Evolutionary conservation across 2,329 filamentous ascomycete species (phyloP).

Genomic region (Colletotrichum sp.): DNA sequence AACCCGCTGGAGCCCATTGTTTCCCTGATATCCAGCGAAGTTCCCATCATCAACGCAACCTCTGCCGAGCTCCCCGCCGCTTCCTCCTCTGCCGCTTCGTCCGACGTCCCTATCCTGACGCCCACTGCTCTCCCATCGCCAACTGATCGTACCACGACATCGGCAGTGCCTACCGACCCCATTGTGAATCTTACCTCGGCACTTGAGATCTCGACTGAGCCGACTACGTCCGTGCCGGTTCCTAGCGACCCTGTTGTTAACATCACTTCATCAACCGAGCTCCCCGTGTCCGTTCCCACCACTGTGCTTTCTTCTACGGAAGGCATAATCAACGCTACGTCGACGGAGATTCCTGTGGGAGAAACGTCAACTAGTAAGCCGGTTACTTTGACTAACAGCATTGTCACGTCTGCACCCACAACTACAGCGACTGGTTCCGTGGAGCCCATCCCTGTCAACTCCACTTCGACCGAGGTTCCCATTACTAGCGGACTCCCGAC

Average conservation of each 20-base stretch:
- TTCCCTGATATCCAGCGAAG: constrained; percentile 10
- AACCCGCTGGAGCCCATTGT: constrained; percentile 18
- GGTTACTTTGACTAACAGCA: not conserved
- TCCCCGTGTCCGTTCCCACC: not conserved
- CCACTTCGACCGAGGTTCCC: not conserved
- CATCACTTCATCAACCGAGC: constrained; percentile 8
- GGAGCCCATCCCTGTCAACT: constrained; percentile 7
- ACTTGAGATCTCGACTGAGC: not conserved
- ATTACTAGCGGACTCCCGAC: constrained; percentile 6
- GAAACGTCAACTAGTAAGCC: constrained; percentile 5
- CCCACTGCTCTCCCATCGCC: constrained; percentile 9
- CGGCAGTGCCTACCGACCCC: not conserved
- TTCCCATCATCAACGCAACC: constrained; percentile 9
- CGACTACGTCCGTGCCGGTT: not conserved
- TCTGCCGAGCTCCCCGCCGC: not conserved
- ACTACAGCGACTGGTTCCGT: constrained; percentile 46
- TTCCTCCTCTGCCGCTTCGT: not conserved
- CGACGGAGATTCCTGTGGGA: not conserved
- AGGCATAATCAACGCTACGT: not conserved
- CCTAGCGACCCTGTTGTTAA: constrained; percentile 5
- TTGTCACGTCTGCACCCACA: constrained; percentile 34
- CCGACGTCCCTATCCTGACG: constrained; percentile 6
- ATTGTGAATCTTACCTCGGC: constrained; percentile 1
- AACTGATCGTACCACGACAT: constrained; percentile 13
- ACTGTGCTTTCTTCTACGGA: not conserved